Percentiles rank a stretch among this genome's conserved stretches.
These are phyloP conservation scores for Phoma herbarum DNA, from an alignment of 2,329 filamentous ascomycete genomes.

Conservation along the genomic window DNA sequence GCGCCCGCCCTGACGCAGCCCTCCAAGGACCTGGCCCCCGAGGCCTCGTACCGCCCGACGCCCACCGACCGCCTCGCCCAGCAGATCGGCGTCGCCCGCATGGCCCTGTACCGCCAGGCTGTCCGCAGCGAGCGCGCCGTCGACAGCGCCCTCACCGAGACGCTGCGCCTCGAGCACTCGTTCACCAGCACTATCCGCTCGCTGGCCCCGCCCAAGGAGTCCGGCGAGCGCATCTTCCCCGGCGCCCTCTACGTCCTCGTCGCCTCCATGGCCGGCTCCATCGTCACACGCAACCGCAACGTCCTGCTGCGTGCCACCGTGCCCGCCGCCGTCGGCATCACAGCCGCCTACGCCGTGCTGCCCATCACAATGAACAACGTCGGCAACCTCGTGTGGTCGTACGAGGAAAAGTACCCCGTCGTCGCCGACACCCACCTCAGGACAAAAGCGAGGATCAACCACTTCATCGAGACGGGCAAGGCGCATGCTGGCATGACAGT, in stretches of 20 bases:
- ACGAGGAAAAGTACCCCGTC: slow-evolving; percentile 87
- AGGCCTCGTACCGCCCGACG: slow-evolving; percentile 63
- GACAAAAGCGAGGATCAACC: slow-evolving; percentile 72
- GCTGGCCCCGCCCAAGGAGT: slow-evolving; percentile 84
- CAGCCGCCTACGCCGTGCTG: slow-evolving; percentile 83
- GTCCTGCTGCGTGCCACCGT: slow-evolving; percentile 79
- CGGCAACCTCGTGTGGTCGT: slow-evolving; percentile 85
- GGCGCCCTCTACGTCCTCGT: slow-evolving; percentile 92
- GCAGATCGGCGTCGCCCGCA: slow-evolving; percentile 80
- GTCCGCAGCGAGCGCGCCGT: slow-evolving; percentile 79
- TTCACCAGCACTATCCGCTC: slow-evolving; percentile 91
- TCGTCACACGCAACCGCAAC: slow-evolving; percentile 87
- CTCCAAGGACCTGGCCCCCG: slow-evolving; percentile 39
- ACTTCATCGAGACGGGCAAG: slow-evolving; percentile 76
- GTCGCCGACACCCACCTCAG: slow-evolving; percentile 82
- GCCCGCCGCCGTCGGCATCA: slow-evolving; percentile 81
- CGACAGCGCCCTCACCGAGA: slow-evolving; percentile 81
- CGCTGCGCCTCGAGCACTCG: slow-evolving; percentile 84
- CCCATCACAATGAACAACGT: slow-evolving; percentile 92
- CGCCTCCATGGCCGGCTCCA: slow-evolving; percentile 92
- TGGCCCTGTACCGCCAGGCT: slow-evolving; percentile 81
- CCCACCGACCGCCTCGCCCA: slow-evolving; percentile 89
- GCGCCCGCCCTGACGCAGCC: slow-evolving; percentile 43
- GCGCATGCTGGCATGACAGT: slow-evolving; percentile 76
- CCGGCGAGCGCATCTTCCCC: slow-evolving; percentile 87